phyloP scores from a whole-genome alignment of 2,329 filamentous ascomycete species.

The Penicillium expansum region DNA sequence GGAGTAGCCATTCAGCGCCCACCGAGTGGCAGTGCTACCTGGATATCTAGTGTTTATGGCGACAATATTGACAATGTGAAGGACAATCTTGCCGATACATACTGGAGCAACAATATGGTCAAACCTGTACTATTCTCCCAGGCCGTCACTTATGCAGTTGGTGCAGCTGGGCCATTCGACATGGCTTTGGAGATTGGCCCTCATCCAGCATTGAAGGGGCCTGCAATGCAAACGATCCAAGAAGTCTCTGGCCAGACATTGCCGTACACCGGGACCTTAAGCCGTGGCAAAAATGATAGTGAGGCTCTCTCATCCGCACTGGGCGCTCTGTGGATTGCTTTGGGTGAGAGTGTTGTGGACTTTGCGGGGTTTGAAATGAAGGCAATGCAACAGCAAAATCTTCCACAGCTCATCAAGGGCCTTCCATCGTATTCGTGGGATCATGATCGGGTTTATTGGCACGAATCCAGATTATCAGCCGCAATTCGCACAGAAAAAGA shows the following conservation, averaged over 20 bases:
- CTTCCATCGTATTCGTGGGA: constrained; percentile 25
- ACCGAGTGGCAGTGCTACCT: constrained; percentile 10
- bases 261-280: constrained; percentile 17
- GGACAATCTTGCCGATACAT: constrained; percentile 20
- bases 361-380: constrained; percentile 14
- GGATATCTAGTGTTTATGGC: constrained; percentile 33
- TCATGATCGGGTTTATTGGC: constrained; percentile 24
- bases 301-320: constrained; percentile 17
- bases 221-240: constrained; percentile 28
- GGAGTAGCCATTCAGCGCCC: constrained; percentile 9
- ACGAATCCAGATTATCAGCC: constrained; percentile 19
- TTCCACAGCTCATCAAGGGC: constrained; percentile 12
- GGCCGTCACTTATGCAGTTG: constrained; percentile 16
- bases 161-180: constrained; percentile 16
- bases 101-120: constrained; percentile 33
- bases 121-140: constrained; percentile 26
- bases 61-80: constrained; percentile 14
- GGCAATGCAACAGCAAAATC: not conserved
- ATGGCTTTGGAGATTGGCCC: constrained; percentile 36
- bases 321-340: constrained; percentile 16
- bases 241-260: constrained; percentile 16
- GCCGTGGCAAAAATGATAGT: constrained; percentile 12
- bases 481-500: constrained; percentile 9
- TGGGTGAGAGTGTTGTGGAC: constrained; percentile 18
- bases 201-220: constrained; percentile 34